Base-by-base conservation (phyloP, 208 protist genomes). In the Porcisia hertigi region DNA sequence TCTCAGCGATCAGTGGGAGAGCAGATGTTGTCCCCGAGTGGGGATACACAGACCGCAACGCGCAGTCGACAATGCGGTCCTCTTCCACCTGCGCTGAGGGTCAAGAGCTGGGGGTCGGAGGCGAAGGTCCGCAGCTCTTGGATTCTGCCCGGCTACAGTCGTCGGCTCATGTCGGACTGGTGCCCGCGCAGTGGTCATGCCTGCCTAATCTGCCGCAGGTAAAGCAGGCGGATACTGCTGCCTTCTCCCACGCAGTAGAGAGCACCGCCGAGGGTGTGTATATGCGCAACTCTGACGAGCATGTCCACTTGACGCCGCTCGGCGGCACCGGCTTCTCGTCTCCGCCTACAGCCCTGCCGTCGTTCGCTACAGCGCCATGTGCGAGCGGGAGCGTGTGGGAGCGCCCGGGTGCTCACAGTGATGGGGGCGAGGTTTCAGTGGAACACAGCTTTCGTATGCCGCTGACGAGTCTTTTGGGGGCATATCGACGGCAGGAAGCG, bases 401-500 rank as follows among this genome's bases (percentile, higher is more conserved):
- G 16, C 30, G 4, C 52, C 53, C 34, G 16, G 49, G 3, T 25
- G 34, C 3, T 11, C 7, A 9, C n/a, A 9, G 25, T 20, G 69
- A 72, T 36, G 53, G 36, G 20, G 23, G 43, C 11, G 53, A 59
- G 47, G 25, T 6, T 4, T 12, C 49, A 36, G 69, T 49, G 53
- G 53, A 23, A 20, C 18, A 60, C 34, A 72, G 53, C 53, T 72
- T 72, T 58, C 34, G 34, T 12, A 23, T 59, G n/a, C 69, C 69
- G 16, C 36, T 58, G 52, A 36, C 12, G 12, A 43, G 53, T 43
- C 69, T 72, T 49, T 47, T 72, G 69, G 5, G 52, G 39, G 36
- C 7, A 5, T 59, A 62, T 71, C 23, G 47, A 18, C 34, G 2
- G 20, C 69, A 55, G 30, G 53, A 9, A 6, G 34, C 36, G 12